Evolutionary conservation across 2,329 filamentous ascomycete species (phyloP), one percentile per base, ranked within the genome.

Genomic region (Penicillium frequentans): DNA sequence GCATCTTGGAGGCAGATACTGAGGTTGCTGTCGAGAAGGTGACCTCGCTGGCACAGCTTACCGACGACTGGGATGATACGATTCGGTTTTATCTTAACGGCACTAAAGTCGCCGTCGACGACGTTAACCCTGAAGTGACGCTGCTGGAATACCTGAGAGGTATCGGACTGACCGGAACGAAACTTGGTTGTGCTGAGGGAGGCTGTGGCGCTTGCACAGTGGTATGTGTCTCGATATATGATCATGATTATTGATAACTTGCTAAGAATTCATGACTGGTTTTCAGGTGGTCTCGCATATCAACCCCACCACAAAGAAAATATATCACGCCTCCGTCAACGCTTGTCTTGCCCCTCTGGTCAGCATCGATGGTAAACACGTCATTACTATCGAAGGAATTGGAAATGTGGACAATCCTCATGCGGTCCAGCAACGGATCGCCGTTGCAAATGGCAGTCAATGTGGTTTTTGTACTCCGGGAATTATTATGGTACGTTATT

Each of bases 181-280:
- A 99, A 76, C 83, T 98, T 75, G 95, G 95, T 48, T 99, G 95
- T 77, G 91, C 91, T 49, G 95, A 99, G 79, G 95, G 95, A 61
- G 95, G 95, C 2, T 99, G 95, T 70, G 95, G 95, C 68, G 95
- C 95, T 62, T 98, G 93, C 72, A 98, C 93, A 44, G 91, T 98
- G 46, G 93, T 84, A 78, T 42, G 65, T 61, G 19, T 44, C 13
- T 31, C 13, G 24, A 31, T 27, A 47, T 45, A 8, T 35, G 21
- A 31, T 10, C 7, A 44, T 52, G n/a, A 35, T 35, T 9, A 19
- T 16, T 13, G 13, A 43, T 29, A 43, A 21, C 24, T 52, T 75
- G 57, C 51, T 53, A 16, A 46, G 9, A 9, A 13, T 5, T 70
- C 69, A 14, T 23, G 13, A 9, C 13, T 37, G 43, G 7, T 14